Percentiles rank a stretch among this genome's conserved stretches.
Evolutionary conservation across 345 rosid species (phyloP).

Genomic region (Punica granatum): DNA sequence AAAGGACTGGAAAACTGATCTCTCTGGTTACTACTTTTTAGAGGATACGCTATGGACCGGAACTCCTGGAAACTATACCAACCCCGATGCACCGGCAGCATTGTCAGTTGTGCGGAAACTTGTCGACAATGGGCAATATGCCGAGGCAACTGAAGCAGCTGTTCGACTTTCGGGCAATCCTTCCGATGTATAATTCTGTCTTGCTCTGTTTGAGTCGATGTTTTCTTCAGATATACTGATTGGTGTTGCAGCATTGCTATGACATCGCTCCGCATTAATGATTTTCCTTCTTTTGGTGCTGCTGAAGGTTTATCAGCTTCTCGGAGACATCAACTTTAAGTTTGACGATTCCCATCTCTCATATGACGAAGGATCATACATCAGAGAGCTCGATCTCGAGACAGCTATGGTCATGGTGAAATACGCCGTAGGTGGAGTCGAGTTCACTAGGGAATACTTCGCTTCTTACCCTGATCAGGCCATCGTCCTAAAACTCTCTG

Average conservation of each 20-base stretch:
- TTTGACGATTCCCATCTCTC: constrained; percentile 68
- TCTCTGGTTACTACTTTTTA: constrained; percentile 17
- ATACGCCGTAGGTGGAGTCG: constrained; percentile 53
- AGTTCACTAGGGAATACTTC: constrained; percentile 63
- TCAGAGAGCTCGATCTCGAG: constrained; percentile 79
- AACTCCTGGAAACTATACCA: constrained; percentile 55
- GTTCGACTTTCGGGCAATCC: constrained; percentile 48
- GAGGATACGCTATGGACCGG: constrained; percentile 96
- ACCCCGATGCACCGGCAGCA: constrained; percentile 56
- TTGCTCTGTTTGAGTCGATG: not conserved
- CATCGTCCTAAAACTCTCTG: constrained; percentile 57
- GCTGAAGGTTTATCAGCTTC: constrained; percentile 73
- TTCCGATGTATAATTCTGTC: constrained; percentile 3
- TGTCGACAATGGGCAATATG: constrained; percentile 49
- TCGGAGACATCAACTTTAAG: constrained; percentile 75
- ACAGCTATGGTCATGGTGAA: constrained; percentile 64
- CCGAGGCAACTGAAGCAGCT: constrained; percentile 67
- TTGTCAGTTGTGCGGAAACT: constrained; percentile 59
- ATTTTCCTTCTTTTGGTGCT: constrained; percentile 8
- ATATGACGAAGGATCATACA: constrained; percentile 55
- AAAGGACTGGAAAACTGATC: too few relatives aligned
- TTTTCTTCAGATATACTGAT: not conserved
- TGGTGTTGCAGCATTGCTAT: not conserved
- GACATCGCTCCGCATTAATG: not conserved
- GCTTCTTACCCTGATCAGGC: constrained; percentile 74